Evolutionary conservation across 345 rosid species (phyloP).

Genomic region (Syzygium aqueum): DNA sequence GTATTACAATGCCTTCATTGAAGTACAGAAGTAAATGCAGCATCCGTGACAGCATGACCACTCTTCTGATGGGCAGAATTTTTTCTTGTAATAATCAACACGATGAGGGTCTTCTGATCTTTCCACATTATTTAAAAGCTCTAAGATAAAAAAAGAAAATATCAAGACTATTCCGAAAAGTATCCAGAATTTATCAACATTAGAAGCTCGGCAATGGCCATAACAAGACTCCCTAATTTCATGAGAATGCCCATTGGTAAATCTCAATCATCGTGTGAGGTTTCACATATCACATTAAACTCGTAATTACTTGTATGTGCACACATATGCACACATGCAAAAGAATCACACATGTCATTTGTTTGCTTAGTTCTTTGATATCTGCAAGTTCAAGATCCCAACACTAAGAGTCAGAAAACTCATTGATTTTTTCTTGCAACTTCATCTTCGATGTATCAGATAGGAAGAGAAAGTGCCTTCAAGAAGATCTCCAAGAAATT

Average conservation of each 20-base stretch:
- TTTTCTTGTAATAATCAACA: constrained; percentile 49
- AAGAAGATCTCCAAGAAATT: too few relatives aligned
- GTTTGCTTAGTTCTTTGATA: too few relatives aligned
- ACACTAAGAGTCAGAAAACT: too few relatives aligned
- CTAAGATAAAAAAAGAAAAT: not conserved
- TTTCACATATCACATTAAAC: not conserved
- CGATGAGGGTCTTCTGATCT: constrained; percentile 32
- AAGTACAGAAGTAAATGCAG: constrained; percentile 43
- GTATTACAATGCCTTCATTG: constrained; percentile 41
- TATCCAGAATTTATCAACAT: not conserved
- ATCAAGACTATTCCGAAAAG: not conserved
- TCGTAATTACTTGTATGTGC: not conserved
- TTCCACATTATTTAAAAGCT: constrained; percentile 69
- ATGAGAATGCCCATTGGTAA: not conserved
- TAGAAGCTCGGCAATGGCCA: not conserved
- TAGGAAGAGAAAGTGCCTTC: too few relatives aligned
- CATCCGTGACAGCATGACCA: constrained; percentile 69
- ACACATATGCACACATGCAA: too few relatives aligned
- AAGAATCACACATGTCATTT: too few relatives aligned
- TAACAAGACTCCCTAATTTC: not conserved
- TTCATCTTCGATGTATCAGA: too few relatives aligned
- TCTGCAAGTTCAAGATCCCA: too few relatives aligned
- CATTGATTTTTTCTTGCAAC: too few relatives aligned
- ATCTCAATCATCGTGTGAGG: not conserved
- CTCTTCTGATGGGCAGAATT: constrained; percentile 57